phyloP scores from a whole-genome alignment of 23 red algal genomes.

The Agarophyton chilense region DNA sequence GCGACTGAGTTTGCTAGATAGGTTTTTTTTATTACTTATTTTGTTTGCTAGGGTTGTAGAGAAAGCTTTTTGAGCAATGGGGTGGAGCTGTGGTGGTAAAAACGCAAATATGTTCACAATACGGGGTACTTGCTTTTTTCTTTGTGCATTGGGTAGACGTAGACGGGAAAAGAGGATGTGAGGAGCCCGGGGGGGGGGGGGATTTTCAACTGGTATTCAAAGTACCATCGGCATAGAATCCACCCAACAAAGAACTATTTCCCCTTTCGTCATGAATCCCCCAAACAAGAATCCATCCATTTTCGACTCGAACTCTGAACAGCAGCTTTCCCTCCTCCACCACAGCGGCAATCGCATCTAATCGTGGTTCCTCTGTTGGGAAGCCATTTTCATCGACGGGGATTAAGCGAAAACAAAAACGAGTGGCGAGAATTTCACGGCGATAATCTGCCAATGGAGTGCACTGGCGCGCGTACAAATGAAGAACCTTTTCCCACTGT shows the following conservation, averaged over 20 bases:
- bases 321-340: slow-evolving; percentile 15
- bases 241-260: slow-evolving; percentile 1
- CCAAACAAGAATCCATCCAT: slow-evolving; percentile 22
- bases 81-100: too few species aligned
- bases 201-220: background rate
- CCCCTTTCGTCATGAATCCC: slow-evolving; percentile 25
- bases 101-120: too few species aligned
- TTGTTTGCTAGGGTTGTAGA: too few species aligned
- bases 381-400: background rate
- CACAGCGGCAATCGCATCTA: slow-evolving; percentile 12
- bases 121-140: too few species aligned
- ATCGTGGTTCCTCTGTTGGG: background rate
- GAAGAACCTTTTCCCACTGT: slow-evolving; percentile 6
- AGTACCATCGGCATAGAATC: slow-evolving; percentile 23
- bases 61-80: too few species aligned
- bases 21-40: too few species aligned
- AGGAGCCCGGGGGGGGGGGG: background rate
- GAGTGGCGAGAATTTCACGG: background rate
- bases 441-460: background rate
- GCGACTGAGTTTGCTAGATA: too few species aligned
- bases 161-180: too few species aligned
- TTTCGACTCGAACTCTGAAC: slow-evolving; percentile 22
- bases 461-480: background rate
- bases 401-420: slow-evolving; percentile 6
- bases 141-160: too few species aligned